phyloP scores from a whole-genome alignment of 1,284 basidiomycete species.

The Sanghuangporus weigelae region DNA sequence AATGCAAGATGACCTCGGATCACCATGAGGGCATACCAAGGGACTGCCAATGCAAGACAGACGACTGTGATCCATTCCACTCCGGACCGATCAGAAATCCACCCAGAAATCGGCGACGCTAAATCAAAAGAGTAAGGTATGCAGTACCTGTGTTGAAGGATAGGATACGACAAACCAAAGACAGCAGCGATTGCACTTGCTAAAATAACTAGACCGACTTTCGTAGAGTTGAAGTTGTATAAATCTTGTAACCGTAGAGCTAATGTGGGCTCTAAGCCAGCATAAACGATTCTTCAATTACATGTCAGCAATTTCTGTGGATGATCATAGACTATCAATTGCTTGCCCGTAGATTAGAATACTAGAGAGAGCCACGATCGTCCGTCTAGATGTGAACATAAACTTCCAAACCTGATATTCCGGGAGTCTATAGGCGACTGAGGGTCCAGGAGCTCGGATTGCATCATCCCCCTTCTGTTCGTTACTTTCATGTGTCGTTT shows the following conservation, averaged over 20 bases:
- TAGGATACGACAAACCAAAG: conserved; percentile 41
- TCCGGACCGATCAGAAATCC: conserved; percentile 56
- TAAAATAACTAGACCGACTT: conserved; percentile 69
- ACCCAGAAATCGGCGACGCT: conserved; percentile 63
- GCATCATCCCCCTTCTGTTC: not conserved
- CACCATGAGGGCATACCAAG: conserved; percentile 62
- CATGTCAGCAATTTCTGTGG: not conserved
- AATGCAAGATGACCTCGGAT: conserved; percentile 47
- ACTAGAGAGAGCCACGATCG: conserved; percentile 43
- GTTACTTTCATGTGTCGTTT: not conserved
- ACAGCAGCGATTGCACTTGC: conserved; percentile 65
- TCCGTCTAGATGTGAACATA: conserved; percentile 30
- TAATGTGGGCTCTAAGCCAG: conserved; percentile 57
- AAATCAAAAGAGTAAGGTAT: conserved; percentile 2
- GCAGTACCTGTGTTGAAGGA: not conserved
- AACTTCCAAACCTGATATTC: conserved; percentile 18
- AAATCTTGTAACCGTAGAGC: conserved; percentile 57
- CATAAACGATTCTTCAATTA: conserved; percentile 43
- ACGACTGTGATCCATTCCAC: conserved; percentile 49
- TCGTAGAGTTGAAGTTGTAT: conserved; percentile 55
- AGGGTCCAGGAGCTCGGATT: not conserved
- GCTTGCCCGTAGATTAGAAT: conserved; percentile 58
- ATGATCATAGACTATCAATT: not conserved
- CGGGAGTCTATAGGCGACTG: not conserved
- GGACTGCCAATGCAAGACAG: conserved; percentile 49